Evolutionary conservation across 768 basidiomycete genomes (phyloP).

Genomic region (Mycena metata): DNA sequence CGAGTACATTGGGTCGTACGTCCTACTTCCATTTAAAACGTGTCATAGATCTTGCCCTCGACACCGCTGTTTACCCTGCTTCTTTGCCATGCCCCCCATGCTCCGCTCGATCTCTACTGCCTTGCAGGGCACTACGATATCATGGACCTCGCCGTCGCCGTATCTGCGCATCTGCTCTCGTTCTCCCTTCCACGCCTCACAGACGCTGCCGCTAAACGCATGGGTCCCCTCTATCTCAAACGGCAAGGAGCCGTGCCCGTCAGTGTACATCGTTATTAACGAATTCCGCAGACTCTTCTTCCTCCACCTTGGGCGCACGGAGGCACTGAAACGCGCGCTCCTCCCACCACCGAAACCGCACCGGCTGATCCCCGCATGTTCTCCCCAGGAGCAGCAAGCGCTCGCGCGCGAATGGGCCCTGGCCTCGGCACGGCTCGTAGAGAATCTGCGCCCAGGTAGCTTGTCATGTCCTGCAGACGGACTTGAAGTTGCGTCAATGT

Average conservation of each 20-base stretch:
- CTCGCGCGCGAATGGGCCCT: no score
- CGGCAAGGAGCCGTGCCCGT: constrained; percentile 45
- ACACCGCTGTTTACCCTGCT: constrained; percentile 71
- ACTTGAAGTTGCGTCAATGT: no score
- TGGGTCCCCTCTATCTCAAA: constrained; percentile 84
- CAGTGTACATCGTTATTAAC: no score
- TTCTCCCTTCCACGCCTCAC: constrained; percentile 75
- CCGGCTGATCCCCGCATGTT: no score
- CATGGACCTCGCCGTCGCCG: constrained; percentile 79
- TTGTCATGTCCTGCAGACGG: no score
- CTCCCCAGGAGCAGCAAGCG: no score
- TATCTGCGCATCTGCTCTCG: constrained; percentile 61
- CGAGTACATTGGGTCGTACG: no score
- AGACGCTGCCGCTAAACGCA: constrained; percentile 76
- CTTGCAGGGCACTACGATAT: constrained; percentile 76
- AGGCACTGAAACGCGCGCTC: no score
- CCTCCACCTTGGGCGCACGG: constrained; percentile 84
- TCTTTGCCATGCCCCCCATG: constrained; percentile 74
- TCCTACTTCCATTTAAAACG: neutral
- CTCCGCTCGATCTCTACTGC: constrained; percentile 79
- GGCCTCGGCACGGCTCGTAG: no score
- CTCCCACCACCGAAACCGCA: no score
- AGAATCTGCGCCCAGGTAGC: no score
- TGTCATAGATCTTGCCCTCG: constrained; percentile 60
- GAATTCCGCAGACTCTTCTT: constrained; percentile 66